phyloP scores from a whole-genome alignment of 176 grass and related monocot species.

The Alopecurus myosuroides region DNA sequence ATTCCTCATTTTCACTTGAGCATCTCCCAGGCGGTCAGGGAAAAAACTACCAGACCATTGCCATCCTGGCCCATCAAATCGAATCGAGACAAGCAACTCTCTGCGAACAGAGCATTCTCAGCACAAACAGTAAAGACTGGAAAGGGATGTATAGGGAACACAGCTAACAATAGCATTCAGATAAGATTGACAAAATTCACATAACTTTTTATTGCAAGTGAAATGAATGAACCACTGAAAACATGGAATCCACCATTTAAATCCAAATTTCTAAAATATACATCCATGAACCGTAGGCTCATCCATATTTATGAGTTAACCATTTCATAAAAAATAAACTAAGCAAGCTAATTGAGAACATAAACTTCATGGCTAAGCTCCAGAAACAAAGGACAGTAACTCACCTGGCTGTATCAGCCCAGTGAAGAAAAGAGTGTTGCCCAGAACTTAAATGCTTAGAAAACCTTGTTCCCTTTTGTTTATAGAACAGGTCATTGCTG shows the following conservation, averaged over 20 bases:
- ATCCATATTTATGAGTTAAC: background rate
- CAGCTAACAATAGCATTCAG: background rate
- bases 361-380: background rate
- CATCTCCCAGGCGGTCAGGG: constrained; percentile 83
- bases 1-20: constrained; percentile 96
- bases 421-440: constrained; percentile 94
- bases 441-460: constrained; percentile 67
- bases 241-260: background rate
- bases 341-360: background rate
- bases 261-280: constrained; percentile 15
- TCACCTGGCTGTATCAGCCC: constrained; percentile 80
- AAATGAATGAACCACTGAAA: constrained; percentile 12
- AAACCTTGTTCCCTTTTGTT: constrained; percentile 85
- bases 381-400: constrained; percentile 19
- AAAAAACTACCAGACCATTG: constrained; percentile 97
- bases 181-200: background rate
- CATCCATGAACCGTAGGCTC: background rate
- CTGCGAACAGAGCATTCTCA: constrained; percentile 47
- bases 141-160: constrained; percentile 4
- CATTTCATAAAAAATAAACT: constrained; percentile 26
- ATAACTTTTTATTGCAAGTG: background rate
- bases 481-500: constrained; percentile 74
- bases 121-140: constrained; percentile 12
- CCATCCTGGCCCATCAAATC: constrained; percentile 88
- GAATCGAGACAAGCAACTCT: constrained; percentile 84